Base-by-base conservation (phyloP, 1,139 yeast species). In the Nakaseomyces delphensis region DNA sequence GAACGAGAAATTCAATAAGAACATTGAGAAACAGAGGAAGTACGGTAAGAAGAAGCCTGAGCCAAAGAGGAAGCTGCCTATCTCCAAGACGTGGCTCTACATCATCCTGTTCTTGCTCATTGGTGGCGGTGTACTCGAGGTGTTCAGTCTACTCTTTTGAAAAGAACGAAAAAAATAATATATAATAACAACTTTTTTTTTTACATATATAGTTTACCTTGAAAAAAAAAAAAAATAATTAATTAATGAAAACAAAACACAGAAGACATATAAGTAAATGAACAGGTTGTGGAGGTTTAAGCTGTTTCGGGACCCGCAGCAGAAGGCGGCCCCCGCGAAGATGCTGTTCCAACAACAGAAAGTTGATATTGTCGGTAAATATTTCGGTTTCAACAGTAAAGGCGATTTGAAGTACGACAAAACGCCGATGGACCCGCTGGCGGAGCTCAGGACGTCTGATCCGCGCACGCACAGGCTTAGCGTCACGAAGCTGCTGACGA, bases 121-220 rank as follows among this genome's bases (percentile, higher is more conserved):
- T 49, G 96, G 96, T 46, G 95, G 95, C 52, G 94, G 91, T 48
- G 50, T 84, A 10, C 69, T 87, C 40, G 94, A 86, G 62, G 53
- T 86, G 42, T 50, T 84, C 25, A 70, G 76, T 50, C 54, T 19
- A 21, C 16, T 35, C 28, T 40, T 40, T 15, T 37, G 16, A 36
- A 4, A 21, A 33, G 9, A 21, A 21, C 10, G 24, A 21, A 21
- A 21, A 21, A 10, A 27, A 8, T 27, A 27, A 27, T 8, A 25
- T 25, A 25, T 25, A 25, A 25, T 21, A 21, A 21, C 9, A 21
- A 21, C 28, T 25, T 25, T 10, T 9, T 25, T 25, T 25, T 25
- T 25, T 7, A 4, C 5, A 8, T 9, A 2, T 1, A 25, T 10
- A 25, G n/a, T 10, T 8, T 3, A 10, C 6, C 9, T 9, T 25